Percentiles rank a stretch among this genome's conserved stretches.
Conservation (phyloP, 148 eudicot genomes). For the Selenicereus undatus region DNA sequence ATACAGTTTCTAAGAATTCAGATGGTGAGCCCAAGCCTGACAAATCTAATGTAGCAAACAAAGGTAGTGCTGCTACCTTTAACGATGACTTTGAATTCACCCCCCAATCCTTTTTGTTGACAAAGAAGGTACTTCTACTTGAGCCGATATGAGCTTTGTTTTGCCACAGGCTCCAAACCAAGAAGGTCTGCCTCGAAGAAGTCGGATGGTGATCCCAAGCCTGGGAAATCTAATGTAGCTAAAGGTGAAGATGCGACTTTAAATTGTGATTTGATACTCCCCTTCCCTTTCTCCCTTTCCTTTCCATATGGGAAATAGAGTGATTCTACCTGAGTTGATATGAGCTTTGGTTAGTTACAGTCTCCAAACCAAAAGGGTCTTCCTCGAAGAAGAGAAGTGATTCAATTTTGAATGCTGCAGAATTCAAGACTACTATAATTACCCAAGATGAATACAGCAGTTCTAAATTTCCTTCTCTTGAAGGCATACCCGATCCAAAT, state of each 20-base stretch:
- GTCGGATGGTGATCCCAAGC: too few relatives aligned
- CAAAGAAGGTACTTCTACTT: constrained; percentile 6
- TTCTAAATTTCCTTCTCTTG: constrained; percentile 37
- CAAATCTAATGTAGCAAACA: constrained; percentile 7
- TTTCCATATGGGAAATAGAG: not conserved
- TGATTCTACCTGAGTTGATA: constrained; percentile 8
- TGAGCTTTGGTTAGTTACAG: constrained; percentile 40
- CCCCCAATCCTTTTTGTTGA: not conserved
- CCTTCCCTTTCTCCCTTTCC: too few relatives aligned
- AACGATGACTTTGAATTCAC: not conserved
- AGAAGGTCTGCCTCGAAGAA: constrained; percentile 28
- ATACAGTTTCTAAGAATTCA: constrained; percentile 24
- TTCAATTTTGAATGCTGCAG: constrained; percentile 35
- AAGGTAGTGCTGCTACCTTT: constrained; percentile 23
- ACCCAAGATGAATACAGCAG: constrained; percentile 63
- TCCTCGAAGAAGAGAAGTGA: constrained; percentile 37
- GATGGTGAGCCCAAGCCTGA: constrained; percentile 21
- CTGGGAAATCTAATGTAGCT: too few relatives aligned
- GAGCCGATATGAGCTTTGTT: constrained; percentile 16
- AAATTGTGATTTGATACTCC: too few relatives aligned
- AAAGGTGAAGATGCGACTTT: too few relatives aligned
- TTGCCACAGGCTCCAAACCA: constrained; percentile 47
- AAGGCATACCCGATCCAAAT: constrained; percentile 21
- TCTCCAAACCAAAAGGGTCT: constrained; percentile 32
- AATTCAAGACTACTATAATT: constrained; percentile 62